Evolutionary conservation across 176 grass and related monocot genomes (phyloP).

Genomic region (Tillandsia fasciculata): DNA sequence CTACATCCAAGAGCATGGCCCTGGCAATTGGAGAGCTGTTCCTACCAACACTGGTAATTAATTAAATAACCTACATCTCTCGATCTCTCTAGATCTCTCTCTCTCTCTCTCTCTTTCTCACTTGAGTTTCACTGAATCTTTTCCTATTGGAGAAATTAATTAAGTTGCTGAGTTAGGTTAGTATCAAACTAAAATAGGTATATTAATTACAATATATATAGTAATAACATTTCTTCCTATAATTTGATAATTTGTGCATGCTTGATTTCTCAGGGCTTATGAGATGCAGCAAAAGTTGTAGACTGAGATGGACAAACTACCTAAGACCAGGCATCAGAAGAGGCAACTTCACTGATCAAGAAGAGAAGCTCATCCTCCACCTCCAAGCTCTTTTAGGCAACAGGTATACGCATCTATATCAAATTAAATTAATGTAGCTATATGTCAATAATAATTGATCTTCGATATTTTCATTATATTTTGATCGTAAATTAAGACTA

Average conservation of each 20-base stretch:
- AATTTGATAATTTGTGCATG: neutral
- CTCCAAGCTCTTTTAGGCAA: constrained; percentile 86
- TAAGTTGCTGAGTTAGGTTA: too few species aligned
- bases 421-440: too few species aligned
- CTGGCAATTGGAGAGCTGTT: constrained; percentile 67
- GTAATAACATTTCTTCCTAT: too few species aligned
- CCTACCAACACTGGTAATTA: constrained; percentile 37
- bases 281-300: constrained; percentile 85
- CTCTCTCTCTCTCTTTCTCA: constrained; percentile 10
- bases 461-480: too few species aligned
- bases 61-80: too few species aligned
- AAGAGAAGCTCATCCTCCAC: constrained; percentile 72
- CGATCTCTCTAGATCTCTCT: neutral
- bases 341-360: constrained; percentile 54
- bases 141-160: too few species aligned
- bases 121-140: neutral
- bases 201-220: too few species aligned
- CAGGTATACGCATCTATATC: constrained; percentile 17
- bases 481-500: too few species aligned
- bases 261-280: constrained; percentile 33
- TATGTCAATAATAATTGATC: too few species aligned
- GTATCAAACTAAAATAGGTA: too few species aligned
- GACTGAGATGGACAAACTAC: constrained; percentile 84
- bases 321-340: constrained; percentile 71
- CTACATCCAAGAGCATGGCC: constrained; percentile 69